A percentile compares a stretch with the other conserved stretches of the same genome.
These are phyloP conservation scores for Blepharisma stoltei DNA, from an alignment of 73 alveolate genomes.

Conservation along the genomic window DNA sequence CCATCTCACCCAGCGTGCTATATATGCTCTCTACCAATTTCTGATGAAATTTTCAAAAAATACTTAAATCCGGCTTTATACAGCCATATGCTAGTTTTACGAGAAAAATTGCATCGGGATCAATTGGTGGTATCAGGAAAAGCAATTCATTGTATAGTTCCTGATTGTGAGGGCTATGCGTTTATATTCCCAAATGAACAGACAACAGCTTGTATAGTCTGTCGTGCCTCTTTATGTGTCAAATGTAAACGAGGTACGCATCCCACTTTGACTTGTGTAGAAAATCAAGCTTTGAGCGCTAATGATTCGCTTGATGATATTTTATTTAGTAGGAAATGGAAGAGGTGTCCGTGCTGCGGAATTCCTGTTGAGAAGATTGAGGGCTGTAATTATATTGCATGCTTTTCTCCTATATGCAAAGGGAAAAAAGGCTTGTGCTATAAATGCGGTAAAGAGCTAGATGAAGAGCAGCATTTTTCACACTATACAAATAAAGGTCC, in stretches of 20 bases:
- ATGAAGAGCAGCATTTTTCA: slow-evolving; percentile 41
- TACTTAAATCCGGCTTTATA: background rate
- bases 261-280: slow-evolving; percentile 31
- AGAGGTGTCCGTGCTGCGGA: slow-evolving; percentile 50
- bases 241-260: slow-evolving; percentile 17
- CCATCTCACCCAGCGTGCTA: background rate
- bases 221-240: slow-evolving; percentile 2
- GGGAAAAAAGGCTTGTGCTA: slow-evolving; percentile 42
- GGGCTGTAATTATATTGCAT: slow-evolving; percentile 47
- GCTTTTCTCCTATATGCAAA: slow-evolving; percentile 36
- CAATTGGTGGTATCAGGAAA: background rate
- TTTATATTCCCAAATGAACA: background rate
- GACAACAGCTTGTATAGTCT: slow-evolving; percentile 4
- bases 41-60: slow-evolving; percentile 5
- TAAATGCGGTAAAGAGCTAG: slow-evolving; percentile 36
- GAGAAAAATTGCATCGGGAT: background rate
- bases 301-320: background rate
- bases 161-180: slow-evolving; percentile 29
- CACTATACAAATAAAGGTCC: slow-evolving; percentile 49
- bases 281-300: background rate
- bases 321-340: slow-evolving; percentile 17
- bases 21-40: background rate
- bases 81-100: background rate
- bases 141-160: slow-evolving; percentile 16
- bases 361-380: slow-evolving; percentile 50